phyloP scores from a whole-genome alignment of 1,284 basidiomycete genomes.

The Trichosporon faecale region DNA sequence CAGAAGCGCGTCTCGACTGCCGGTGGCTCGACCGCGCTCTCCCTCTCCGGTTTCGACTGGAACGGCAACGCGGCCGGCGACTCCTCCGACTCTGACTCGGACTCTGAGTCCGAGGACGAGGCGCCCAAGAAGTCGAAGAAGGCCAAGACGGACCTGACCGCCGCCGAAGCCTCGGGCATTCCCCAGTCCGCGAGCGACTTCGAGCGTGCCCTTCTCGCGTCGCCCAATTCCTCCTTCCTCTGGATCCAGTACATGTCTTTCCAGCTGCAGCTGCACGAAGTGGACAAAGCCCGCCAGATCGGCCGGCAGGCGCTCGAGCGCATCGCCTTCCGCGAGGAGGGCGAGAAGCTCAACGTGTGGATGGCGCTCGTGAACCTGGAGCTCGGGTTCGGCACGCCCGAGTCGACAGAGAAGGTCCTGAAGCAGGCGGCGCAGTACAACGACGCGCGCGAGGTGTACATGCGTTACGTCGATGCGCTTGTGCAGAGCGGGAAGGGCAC shows the following conservation, averaged over 20 bases:
- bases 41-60: slow-evolving; percentile 58
- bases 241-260: slow-evolving; percentile 99
- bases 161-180: slow-evolving; percentile 70
- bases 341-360: slow-evolving; percentile 97
- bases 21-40: slow-evolving; percentile 40
- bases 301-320: slow-evolving; percentile 78
- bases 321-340: slow-evolving; percentile 94
- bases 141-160: slow-evolving; percentile 74
- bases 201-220: slow-evolving; percentile 88
- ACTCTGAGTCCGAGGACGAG: slow-evolving; percentile 49
- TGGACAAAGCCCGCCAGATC: slow-evolving; percentile 87
- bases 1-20: slow-evolving; percentile 33
- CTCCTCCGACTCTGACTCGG: slow-evolving; percentile 54
- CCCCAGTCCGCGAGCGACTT: slow-evolving; percentile 93
- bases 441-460: slow-evolving; percentile 84
- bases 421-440: slow-evolving; percentile 86
- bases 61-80: slow-evolving; percentile 48
- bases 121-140: slow-evolving; percentile 51
- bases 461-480: slow-evolving; percentile 79
- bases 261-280: slow-evolving; percentile 89
- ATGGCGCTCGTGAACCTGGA: slow-evolving; percentile 94
- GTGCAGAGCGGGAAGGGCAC: slow-evolving; percentile 73
- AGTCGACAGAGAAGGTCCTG: slow-evolving; percentile 73
- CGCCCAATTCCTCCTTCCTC: slow-evolving; percentile 93
- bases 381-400: slow-evolving; percentile 85